Percentiles rank a stretch among this genome's conserved stretches.
These are phyloP conservation scores for Barnettozyma siamensis DNA, from an alignment of 805 yeast genomes.

Conservation along the genomic window DNA sequence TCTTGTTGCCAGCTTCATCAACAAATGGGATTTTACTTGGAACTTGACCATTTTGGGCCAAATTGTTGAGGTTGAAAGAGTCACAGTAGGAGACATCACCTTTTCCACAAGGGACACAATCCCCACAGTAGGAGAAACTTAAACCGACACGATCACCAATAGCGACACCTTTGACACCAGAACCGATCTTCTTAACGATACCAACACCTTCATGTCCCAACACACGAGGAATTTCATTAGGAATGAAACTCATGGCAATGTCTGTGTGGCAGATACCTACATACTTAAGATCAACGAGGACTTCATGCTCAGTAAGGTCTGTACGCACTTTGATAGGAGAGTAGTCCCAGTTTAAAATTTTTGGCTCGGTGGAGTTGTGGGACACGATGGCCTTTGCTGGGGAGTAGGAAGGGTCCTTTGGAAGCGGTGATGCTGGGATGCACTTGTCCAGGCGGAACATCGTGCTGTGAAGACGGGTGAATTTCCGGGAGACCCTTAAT, in stretches of 20 bases:
- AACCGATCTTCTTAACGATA: not conserved
- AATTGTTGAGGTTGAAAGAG: not conserved
- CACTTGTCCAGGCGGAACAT: too few relatives aligned
- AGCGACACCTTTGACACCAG: not conserved
- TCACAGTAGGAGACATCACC: slow-evolving; percentile 6
- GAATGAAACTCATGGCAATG: not conserved
- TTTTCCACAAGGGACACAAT: not conserved
- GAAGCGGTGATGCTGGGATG: too few relatives aligned
- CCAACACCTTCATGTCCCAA: slow-evolving; percentile 12
- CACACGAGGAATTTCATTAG: slow-evolving; percentile 3
- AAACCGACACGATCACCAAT: slow-evolving; percentile 7
- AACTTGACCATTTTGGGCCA: not conserved
- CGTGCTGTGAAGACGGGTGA: too few relatives aligned
- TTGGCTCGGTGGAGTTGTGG: not conserved
- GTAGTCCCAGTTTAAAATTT: slow-evolving; percentile 5
- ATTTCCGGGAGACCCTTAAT: too few relatives aligned
- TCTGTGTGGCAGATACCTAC: slow-evolving; percentile 12
- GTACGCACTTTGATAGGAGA: slow-evolving; percentile 3
- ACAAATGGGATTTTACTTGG: not conserved
- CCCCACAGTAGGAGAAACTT: slow-evolving; percentile 6
- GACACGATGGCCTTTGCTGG: slow-evolving; percentile 10
- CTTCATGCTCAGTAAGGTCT: slow-evolving; percentile 2
- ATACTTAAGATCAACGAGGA: slow-evolving; percentile 5
- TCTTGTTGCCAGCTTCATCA: not conserved
- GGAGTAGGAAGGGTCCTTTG: not conserved